Evolutionary conservation across 1,139 yeast genomes (phyloP).

Genomic region (Entelexis paramagnoliae): DNA sequence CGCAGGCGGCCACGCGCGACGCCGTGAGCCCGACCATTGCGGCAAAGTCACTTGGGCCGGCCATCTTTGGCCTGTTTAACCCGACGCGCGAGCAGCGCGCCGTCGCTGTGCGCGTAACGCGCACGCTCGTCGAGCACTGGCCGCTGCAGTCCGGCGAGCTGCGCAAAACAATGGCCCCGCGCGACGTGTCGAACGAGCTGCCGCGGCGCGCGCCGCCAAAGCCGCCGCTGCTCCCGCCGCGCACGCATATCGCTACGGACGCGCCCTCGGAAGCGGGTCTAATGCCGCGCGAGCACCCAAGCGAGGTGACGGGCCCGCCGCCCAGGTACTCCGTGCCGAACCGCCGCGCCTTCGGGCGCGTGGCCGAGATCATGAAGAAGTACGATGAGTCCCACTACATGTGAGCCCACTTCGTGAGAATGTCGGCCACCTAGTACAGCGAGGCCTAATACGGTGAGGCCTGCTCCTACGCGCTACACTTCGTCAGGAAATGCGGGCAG

Average conservation of each 20-base stretch:
- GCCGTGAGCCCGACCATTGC: constrained; percentile 11
- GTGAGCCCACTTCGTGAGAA: too few species aligned
- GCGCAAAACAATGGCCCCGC: background rate
- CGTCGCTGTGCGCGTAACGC: constrained; percentile 26
- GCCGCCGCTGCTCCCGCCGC: background rate
- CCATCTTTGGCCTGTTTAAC: constrained; percentile 28
- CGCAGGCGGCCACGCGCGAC: background rate
- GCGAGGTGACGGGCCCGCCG: constrained; percentile 10
- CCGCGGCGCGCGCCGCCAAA: background rate
- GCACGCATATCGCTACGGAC: background rate
- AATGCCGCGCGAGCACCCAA: constrained; percentile 16
- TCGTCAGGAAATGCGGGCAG: too few species aligned
- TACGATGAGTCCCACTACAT: constrained; percentile 18
- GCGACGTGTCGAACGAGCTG: background rate
- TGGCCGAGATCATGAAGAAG: constrained; percentile 18
- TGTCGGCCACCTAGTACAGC: too few species aligned
- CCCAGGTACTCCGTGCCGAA: constrained; percentile 9
- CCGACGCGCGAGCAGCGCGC: constrained; percentile 26
- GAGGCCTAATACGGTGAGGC: too few species aligned
- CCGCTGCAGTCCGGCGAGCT: background rate
- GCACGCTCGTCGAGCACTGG: constrained; percentile 30
- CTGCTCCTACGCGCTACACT: too few species aligned
- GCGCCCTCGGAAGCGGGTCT: background rate
- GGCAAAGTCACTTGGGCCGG: constrained; percentile 30
- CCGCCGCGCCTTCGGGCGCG: constrained; percentile 17